Conservation (phyloP, 2,329 filamentous ascomycete species). For the Diaporthe nobilis region DNA sequence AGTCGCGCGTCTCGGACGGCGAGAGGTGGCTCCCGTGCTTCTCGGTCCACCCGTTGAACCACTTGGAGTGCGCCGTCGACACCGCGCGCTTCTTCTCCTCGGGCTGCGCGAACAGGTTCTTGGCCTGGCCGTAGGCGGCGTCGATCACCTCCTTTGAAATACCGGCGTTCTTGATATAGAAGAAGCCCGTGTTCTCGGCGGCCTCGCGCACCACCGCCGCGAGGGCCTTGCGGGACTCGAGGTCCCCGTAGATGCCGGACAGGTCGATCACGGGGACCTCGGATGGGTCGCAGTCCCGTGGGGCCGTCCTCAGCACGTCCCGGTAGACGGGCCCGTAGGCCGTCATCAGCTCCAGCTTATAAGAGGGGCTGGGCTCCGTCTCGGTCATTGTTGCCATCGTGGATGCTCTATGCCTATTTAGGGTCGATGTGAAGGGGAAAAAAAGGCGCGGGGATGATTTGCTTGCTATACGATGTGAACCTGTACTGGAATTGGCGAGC, state of each 20-base stretch:
- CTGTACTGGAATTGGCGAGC: not conserved
- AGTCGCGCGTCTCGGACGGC: slow-evolving; percentile 50
- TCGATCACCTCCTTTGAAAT: slow-evolving; percentile 53
- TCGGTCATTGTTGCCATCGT: slow-evolving; percentile 41
- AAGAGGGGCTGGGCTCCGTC: slow-evolving; percentile 46
- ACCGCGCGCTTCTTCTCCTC: slow-evolving; percentile 48
- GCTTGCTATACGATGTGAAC: not conserved
- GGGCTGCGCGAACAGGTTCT: slow-evolving; percentile 51
- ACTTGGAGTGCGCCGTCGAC: slow-evolving; percentile 48
- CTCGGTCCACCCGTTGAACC: slow-evolving; percentile 55
- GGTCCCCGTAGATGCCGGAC: slow-evolving; percentile 51
- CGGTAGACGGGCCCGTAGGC: slow-evolving; percentile 60
- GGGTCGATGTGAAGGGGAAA: too few species aligned
- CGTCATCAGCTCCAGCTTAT: slow-evolving; percentile 60
- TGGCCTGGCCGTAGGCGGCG: slow-evolving; percentile 42
- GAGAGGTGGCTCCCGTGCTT: slow-evolving; percentile 47
- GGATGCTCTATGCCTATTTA: too few species aligned
- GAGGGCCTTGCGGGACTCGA: slow-evolving; percentile 53
- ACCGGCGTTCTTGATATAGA: slow-evolving; percentile 62
- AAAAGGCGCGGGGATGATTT: too few species aligned
- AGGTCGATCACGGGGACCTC: slow-evolving; percentile 65
- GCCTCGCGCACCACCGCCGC: slow-evolving; percentile 56
- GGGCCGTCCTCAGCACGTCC: slow-evolving; percentile 57
- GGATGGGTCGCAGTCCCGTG: slow-evolving; percentile 54
- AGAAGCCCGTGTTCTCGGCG: slow-evolving; percentile 60